phyloP scores from a whole-genome alignment of 768 basidiomycete species.

The Rhodosporidiobolus sp. region DNA sequence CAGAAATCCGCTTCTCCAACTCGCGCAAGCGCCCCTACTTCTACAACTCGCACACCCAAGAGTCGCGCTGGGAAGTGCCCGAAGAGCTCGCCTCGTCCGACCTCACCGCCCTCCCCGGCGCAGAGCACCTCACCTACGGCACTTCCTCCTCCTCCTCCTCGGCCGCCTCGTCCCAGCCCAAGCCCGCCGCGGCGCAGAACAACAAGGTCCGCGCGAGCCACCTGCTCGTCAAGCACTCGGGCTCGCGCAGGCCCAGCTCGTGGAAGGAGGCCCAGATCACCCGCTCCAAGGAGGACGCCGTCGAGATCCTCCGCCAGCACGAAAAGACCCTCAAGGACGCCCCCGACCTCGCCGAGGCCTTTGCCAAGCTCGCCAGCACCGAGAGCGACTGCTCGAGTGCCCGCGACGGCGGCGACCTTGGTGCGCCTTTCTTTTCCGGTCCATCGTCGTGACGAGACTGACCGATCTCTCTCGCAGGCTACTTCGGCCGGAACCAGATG shows the following conservation, averaged over 20 bases:
- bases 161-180: conserved; percentile 37
- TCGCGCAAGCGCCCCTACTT: conserved; percentile 79
- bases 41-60: conserved; percentile 67
- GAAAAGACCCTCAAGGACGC: conserved; percentile 62
- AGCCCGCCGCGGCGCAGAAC: conserved; percentile 46
- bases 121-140: conserved; percentile 42
- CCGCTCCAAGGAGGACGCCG: conserved; percentile 82
- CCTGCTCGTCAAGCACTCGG: conserved; percentile 80
- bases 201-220: conserved; percentile 86
- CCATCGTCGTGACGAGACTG: neutral
- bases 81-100: conserved; percentile 27
- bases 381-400: conserved; percentile 92
- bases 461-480: conserved; percentile 48
- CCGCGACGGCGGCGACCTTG: conserved; percentile 76
- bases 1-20: conserved; percentile 77
- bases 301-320: conserved; percentile 67
- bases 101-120: conserved; percentile 38
- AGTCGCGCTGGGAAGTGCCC: conserved; percentile 70
- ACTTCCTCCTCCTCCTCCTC: too few relatives aligned
- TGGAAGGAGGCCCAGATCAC: conserved; percentile 71
- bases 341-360: conserved; percentile 54
- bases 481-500: conserved; percentile 84
- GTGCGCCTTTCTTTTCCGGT: conserved; percentile 3
- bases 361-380: conserved; percentile 67
- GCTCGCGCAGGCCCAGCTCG: conserved; percentile 50